Percentiles rank a stretch among this genome's conserved stretches.
Evolutionary conservation across 345 rosid species (phyloP).

Genomic region (Trapa incisa): DNA sequence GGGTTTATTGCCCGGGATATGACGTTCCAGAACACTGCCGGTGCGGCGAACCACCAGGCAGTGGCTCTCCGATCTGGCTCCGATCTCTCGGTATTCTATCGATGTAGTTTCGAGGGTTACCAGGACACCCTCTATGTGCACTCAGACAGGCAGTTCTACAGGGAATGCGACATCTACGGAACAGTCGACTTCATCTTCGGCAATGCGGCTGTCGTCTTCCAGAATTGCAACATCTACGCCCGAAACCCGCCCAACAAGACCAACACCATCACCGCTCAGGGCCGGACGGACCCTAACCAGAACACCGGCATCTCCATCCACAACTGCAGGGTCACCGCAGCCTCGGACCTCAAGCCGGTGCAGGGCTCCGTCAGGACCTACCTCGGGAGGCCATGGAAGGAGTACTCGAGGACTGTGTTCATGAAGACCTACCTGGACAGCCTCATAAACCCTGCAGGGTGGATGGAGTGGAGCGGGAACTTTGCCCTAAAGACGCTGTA

Average conservation of each 20-base stretch:
- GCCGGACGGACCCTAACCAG: slow-evolving; percentile 19
- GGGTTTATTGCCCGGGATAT: slow-evolving; percentile 26
- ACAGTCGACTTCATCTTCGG: slow-evolving; percentile 33
- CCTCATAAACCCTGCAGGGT: slow-evolving; percentile 22
- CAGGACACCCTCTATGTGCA: slow-evolving; percentile 27
- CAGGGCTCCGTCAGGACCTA: slow-evolving; percentile 16
- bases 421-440: slow-evolving; percentile 21
- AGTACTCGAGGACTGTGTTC: slow-evolving; percentile 21
- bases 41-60: slow-evolving; percentile 30
- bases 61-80: slow-evolving; percentile 31
- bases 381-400: slow-evolving; percentile 31
- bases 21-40: slow-evolving; percentile 26
- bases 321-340: slow-evolving; percentile 20
- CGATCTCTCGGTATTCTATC: slow-evolving; percentile 23
- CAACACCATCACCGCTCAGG: slow-evolving; percentile 30
- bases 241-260: slow-evolving; percentile 15
- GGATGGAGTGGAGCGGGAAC: slow-evolving; percentile 25
- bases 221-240: slow-evolving; percentile 16
- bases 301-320: slow-evolving; percentile 26
- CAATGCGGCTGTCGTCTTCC: slow-evolving; percentile 23
- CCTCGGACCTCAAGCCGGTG: slow-evolving; percentile 14
- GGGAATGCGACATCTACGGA: slow-evolving; percentile 22
- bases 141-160: slow-evolving; percentile 26
- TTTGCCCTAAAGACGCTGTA: slow-evolving; percentile 21
- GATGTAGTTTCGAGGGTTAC: slow-evolving; percentile 20